Evolutionary conservation across 2,329 filamentous ascomycete genomes (phyloP), one percentile per base, ranked within the genome.

Genomic region (Shiraia bambusicola): DNA sequence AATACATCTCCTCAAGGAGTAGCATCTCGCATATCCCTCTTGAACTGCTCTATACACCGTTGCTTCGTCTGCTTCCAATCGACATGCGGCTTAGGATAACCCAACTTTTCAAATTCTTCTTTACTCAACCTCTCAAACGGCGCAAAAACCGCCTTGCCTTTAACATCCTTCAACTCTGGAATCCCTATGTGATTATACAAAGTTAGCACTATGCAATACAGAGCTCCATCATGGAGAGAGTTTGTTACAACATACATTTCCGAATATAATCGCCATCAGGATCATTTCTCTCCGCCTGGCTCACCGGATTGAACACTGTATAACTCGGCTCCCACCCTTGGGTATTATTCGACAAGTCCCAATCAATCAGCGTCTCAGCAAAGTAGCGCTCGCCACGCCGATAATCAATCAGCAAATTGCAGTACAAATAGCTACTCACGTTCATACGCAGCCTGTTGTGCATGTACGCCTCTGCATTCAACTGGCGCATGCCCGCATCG

Each of bases 391-490:
- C 75, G 9, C 75, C 75, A 2, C 69, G 54, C 2, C 75, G 66
- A 42, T 76, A 78, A 47, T 78, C 73, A 37, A 78, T 61, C 1
- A 78, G 63, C 8, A 78, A 40, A 38, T 78, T 76, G 31, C 69
- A 75, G 28, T 72, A 70, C 6, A 78, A 56, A 45, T 77, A 78
- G 4, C 62, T 69, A 0, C 67, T 67, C 0, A 73, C 71, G 34
- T 76, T 77, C 75, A 78, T 78, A 24, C 76, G 69, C 9, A 74
- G 56, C 0, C 75, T 69, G 40, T 78, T 78, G 46, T 78, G 75
- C 75, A 78, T 77, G 45, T 74, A 78, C 2, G 67, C 73, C 47
- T 77, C 75, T 1, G 61, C 47, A 29, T 73, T 72, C 30, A 78
- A 56, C 40, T 78, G 75, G 2, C 75, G 57, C 75, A 78, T 78